Percentiles rank a stretch among this genome's conserved stretches.
Conservation (phyloP, 441 rosid genomes). For the Gossypium gossypioides region DNA sequence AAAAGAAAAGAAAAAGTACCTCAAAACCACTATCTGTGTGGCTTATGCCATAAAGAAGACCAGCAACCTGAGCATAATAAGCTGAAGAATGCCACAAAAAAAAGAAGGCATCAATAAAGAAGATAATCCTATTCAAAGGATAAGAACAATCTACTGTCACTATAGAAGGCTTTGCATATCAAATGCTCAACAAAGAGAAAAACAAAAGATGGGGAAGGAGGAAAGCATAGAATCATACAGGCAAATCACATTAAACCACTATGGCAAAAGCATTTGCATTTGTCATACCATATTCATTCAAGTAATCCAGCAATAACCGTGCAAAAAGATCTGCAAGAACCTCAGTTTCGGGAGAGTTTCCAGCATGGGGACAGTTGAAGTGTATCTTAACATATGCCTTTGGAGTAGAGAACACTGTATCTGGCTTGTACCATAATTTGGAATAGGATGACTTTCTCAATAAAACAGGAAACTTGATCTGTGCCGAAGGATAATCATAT, state of each 20-base stretch:
- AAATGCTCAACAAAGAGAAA: not conserved
- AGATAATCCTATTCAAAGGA: not conserved
- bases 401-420: constrained; percentile 62
- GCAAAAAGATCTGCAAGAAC: constrained; percentile 63
- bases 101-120: not conserved
- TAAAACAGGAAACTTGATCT: constrained; percentile 55
- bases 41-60: constrained; percentile 47
- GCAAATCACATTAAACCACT: not conserved
- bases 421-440: constrained; percentile 83
- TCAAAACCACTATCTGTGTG: constrained; percentile 51
- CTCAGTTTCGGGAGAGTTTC: constrained; percentile 54
- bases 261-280: not conserved
- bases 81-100: constrained; percentile 33
- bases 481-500: constrained; percentile 16
- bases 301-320: constrained; percentile 58
- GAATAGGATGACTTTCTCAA: constrained; percentile 58
- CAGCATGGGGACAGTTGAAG: constrained; percentile 68
- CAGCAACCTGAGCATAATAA: constrained; percentile 82
- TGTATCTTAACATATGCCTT: constrained; percentile 66
- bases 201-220: not conserved
- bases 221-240: not conserved
- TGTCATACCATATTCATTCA: constrained; percentile 79
- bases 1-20: constrained; percentile 22
- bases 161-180: not conserved
- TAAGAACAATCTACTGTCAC: not conserved